These are phyloP conservation scores for Candida orba DNA, from an alignment of 805 yeast genomes.

Conservation along the genomic window DNA sequence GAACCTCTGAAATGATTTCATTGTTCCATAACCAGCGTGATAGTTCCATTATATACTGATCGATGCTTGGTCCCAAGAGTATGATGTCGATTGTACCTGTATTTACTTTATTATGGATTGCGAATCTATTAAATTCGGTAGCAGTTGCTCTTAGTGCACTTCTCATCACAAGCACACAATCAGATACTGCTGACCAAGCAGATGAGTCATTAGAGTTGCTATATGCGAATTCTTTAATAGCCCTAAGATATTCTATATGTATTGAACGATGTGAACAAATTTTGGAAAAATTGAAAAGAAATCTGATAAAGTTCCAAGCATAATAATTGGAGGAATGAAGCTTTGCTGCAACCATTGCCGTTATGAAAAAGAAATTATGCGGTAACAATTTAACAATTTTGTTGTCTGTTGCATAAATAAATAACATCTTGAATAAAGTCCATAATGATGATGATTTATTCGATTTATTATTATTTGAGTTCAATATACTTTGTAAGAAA, in stretches of 20 bases:
- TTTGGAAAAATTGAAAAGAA: slow-evolving; percentile 23
- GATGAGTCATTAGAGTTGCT: slow-evolving; percentile 26
- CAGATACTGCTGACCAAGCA: slow-evolving; percentile 27
- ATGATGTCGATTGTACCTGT: background rate
- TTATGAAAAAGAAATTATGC: slow-evolving; percentile 8
- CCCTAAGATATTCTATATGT: background rate
- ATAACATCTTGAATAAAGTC: slow-evolving; percentile 27
- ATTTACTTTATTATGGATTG: background rate
- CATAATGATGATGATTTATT: slow-evolving; percentile 35
- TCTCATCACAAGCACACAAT: slow-evolving; percentile 5
- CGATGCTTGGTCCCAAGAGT: slow-evolving; percentile 6
- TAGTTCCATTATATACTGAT: slow-evolving; percentile 7
- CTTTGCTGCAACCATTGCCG: slow-evolving; percentile 24
- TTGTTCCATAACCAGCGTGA: slow-evolving; percentile 19
- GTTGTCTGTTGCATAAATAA: slow-evolving; percentile 8
- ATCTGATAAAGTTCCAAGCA: slow-evolving; percentile 32
- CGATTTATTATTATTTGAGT: slow-evolving; percentile 26
- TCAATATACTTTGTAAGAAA: slow-evolving; percentile 21
- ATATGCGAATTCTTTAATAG: slow-evolving; percentile 21
- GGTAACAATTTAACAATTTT: background rate
- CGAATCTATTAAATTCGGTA: slow-evolving; percentile 10
- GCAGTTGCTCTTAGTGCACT: slow-evolving; percentile 6
- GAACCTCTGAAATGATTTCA: slow-evolving; percentile 14
- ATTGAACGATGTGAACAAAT: background rate
- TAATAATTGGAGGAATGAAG: slow-evolving; percentile 32